Percentiles rank a stretch among this genome's conserved stretches.
Conservation (phyloP, 2,329 filamentous ascomycete species). For the Pseudogymnoascus sp. region DNA sequence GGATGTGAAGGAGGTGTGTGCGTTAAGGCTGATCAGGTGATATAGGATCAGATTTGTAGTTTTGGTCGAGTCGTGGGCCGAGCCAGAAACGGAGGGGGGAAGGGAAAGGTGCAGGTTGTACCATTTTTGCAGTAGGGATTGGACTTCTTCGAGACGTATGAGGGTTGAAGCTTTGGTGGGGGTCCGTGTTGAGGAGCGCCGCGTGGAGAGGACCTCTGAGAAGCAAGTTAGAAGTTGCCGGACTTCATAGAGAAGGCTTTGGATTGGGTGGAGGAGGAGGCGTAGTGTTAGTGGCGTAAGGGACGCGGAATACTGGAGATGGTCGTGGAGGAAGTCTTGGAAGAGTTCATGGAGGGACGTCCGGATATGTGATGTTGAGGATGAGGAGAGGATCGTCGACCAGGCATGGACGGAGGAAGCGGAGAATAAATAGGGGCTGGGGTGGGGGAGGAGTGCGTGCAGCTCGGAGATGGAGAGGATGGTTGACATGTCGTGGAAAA, state of each 20-base stretch:
- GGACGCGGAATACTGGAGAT: constrained; percentile 42
- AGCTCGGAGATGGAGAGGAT: constrained; percentile 61
- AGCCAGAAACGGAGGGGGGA: constrained; percentile 36
- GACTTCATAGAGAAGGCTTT: constrained; percentile 58
- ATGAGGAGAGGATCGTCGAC: background rate
- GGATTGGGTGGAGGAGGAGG: constrained; percentile 62
- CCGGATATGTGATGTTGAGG: constrained; percentile 21
- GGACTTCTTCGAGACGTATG: constrained; percentile 56
- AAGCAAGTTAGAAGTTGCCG: constrained; percentile 61
- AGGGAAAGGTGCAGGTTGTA: constrained; percentile 51
- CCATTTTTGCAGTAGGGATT: constrained; percentile 59
- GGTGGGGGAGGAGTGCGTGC: constrained; percentile 52
- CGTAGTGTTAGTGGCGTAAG: constrained; percentile 53
- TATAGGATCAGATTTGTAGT: constrained; percentile 63
- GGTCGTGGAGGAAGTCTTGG: constrained; percentile 60
- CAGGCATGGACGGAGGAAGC: background rate
- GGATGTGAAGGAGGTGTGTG: constrained; percentile 60
- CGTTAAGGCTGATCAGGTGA: constrained; percentile 64
- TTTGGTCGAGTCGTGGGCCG: constrained; percentile 49
- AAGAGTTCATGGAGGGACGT: constrained; percentile 60
- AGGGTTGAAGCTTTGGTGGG: constrained; percentile 56
- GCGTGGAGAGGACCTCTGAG: constrained; percentile 45
- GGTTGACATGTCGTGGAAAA: constrained; percentile 58
- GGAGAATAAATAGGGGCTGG: constrained; percentile 25
- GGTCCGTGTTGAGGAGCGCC: constrained; percentile 36